Percentiles rank a stretch among this genome's conserved stretches.
These are phyloP conservation scores for Pancytospora epiphaga DNA, from an alignment of 371 early-diverging fungal species.

Conservation along the genomic window DNA sequence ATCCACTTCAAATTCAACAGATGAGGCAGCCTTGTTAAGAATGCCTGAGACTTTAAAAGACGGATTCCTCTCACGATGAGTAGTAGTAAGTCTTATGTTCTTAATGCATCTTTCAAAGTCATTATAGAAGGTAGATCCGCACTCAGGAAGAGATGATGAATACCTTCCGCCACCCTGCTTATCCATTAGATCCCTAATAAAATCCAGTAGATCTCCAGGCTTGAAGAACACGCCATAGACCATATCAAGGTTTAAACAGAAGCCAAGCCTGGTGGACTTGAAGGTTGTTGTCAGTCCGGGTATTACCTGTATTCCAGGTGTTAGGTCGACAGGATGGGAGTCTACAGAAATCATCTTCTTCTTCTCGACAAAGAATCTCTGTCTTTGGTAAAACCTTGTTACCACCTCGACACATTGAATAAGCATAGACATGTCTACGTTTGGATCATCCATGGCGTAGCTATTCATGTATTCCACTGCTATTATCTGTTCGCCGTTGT, in stretches of 20 bases:
- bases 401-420: slow-evolving; percentile 35
- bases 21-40: slow-evolving; percentile 1
- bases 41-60: slow-evolving; percentile 19
- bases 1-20: slow-evolving; percentile 9
- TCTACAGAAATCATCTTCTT: slow-evolving; percentile 21
- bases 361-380: slow-evolving; percentile 9
- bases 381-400: slow-evolving; percentile 18
- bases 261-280: slow-evolving; percentile 23
- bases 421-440: slow-evolving; percentile 1
- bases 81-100: slow-evolving; percentile 20
- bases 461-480: slow-evolving; percentile 22
- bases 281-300: slow-evolving; percentile 37
- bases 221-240: slow-evolving; percentile 40
- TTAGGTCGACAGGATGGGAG: slow-evolving; percentile 1
- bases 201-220: slow-evolving; percentile 15
- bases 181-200: slow-evolving; percentile 6
- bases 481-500: not conserved
- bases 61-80: slow-evolving; percentile 20
- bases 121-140: slow-evolving; percentile 4
- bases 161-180: not conserved
- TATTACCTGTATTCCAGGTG: slow-evolving; percentile 39
- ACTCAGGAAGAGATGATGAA: not conserved
- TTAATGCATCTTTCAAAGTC: slow-evolving; percentile 24
- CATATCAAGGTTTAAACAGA: slow-evolving; percentile 46
- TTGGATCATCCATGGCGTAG: slow-evolving; percentile 4